Evolutionary conservation across 1,139 yeast species (phyloP), one percentile per base, ranked within the genome.

Genomic region (Taphrina betulina): DNA sequence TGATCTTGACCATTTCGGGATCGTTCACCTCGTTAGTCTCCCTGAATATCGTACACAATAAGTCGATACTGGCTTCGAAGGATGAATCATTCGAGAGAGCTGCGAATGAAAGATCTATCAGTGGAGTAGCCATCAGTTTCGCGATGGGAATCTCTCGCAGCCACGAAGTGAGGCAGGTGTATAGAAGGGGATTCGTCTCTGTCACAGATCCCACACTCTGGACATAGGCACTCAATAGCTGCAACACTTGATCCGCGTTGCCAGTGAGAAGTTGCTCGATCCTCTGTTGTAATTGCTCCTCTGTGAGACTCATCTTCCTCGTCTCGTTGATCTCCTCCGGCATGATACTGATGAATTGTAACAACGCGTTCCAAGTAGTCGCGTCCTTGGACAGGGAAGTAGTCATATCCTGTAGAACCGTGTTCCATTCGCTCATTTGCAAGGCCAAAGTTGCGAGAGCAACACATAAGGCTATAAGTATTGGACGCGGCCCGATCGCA

Each of bases 271-370:
- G 74, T 60, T 80, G 81, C 37, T 74, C 72, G 1, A 85, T 80
- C 64, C 96, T 78, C 2, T 68, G 64, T 59, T 78, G 77, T 65
- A 86, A 85, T 66, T 90, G 95, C 37, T 83, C 92, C 66, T 86
- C 95, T 2, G 90, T 80, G 60, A 90, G 73, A 29, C 92, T 83
- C 1, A 95, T 80, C 60, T 83, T 82, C 62, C 85, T 84, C 42
- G 82, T 81, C 63, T 86, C 94, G 51, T 82, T 73, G 51, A 92
- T 77, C 69, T 94, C 98, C 68, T 94, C 97, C 0, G 99, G 98
- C 58, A 94, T 73, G 51, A 92, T 83, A 66, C 82, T 83, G 61
- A 94, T 76, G 65, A 90, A 89, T 66, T 87, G 95, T 60, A 94
- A 73, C 50, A 86, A 67, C 19, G 65, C 63, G 10, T 64, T 61